Conservation (phyloP, 176 grass and related monocot genomes). For the Oropetium thomaeum region DNA sequence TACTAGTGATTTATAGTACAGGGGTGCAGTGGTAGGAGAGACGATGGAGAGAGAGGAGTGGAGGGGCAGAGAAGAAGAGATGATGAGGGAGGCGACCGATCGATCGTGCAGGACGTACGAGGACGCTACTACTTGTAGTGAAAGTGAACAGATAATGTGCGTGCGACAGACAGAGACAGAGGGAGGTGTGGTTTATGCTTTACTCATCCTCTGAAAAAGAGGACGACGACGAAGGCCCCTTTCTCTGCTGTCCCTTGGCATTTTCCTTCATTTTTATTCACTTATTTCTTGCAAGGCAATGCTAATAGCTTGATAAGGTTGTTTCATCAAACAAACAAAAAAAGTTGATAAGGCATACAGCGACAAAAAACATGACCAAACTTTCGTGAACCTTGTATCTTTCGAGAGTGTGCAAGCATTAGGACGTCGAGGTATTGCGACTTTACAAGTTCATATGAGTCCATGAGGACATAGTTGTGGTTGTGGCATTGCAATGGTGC, state of each 20-base stretch:
- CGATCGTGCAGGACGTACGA: neutral
- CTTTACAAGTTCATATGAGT: neutral
- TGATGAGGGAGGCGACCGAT: neutral
- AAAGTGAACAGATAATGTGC: no score
- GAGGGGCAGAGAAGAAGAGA: neutral
- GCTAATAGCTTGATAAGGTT: neutral
- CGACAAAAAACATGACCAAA: neutral
- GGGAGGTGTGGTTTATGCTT: constrained; percentile 59
- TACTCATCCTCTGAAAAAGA: constrained; percentile 52
- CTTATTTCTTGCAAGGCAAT: constrained; percentile 26
- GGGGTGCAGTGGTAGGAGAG: neutral
- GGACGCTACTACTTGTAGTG: constrained; percentile 76
- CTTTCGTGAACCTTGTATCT: neutral
- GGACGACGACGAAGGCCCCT: no score
- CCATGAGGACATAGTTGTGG: neutral
- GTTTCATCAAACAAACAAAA: no score
- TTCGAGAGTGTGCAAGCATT: neutral
- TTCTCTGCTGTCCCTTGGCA: neutral
- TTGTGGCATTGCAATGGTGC: neutral
- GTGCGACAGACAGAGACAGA: constrained; percentile 36
- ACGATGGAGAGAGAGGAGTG: neutral
- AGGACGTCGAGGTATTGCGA: neutral
- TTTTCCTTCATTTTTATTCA: constrained; percentile 3
- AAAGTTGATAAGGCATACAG: no score
- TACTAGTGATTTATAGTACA: constrained; percentile 22